These are phyloP conservation scores for Graphilbum ipis-grandicollis DNA, from an alignment of 2,329 filamentous ascomycete species.

Conservation along the genomic window DNA sequence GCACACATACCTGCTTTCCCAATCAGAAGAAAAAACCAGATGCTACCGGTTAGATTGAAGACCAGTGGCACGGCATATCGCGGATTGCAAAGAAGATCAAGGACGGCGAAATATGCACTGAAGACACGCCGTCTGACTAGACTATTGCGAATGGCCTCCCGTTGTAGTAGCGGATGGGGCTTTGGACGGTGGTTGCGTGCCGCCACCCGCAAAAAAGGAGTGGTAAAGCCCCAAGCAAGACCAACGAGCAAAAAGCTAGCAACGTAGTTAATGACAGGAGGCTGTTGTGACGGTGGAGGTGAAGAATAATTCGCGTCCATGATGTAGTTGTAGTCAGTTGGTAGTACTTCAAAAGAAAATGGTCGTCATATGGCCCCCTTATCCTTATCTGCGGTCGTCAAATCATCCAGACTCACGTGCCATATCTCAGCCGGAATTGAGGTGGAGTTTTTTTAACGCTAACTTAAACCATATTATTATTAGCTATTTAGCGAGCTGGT, in stretches of 20 bases:
- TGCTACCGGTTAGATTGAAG: conserved; percentile 77
- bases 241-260: conserved; percentile 83
- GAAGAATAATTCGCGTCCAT: no score
- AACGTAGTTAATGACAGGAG: conserved; percentile 55
- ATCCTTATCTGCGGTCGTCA: no score
- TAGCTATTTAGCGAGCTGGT: no score
- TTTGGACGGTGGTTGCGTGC: conserved; percentile 57
- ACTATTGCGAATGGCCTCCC: conserved; percentile 32
- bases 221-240: conserved; percentile 83
- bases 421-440: no score
- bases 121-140: conserved; percentile 46
- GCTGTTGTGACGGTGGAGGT: not conserved
- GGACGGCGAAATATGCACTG: conserved; percentile 53
- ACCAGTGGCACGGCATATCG: conserved; percentile 72
- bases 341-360: no score
- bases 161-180: conserved; percentile 34
- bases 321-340: no score
- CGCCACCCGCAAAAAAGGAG: conserved; percentile 77
- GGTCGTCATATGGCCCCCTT: no score
- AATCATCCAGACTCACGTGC: no score
- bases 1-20: conserved; percentile 63
- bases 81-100: conserved; percentile 65
- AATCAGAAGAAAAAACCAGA: conserved; percentile 94
- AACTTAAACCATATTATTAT: no score
- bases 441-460: no score